phyloP scores from a whole-genome alignment of 2,329 filamentous ascomycete species.

The Penicillium olsonii region DNA sequence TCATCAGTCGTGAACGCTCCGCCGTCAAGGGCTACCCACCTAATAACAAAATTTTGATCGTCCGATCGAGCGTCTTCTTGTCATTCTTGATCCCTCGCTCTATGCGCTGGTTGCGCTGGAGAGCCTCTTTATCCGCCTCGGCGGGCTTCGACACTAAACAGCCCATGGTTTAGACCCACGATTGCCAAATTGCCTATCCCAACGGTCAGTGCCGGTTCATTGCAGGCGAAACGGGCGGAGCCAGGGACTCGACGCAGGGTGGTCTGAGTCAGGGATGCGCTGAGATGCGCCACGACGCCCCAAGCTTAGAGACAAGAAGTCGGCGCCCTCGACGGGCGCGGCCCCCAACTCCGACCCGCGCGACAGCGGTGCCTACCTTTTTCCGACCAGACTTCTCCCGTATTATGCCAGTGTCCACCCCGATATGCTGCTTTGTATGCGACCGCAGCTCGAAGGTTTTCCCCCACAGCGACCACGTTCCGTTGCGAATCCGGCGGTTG shows the following conservation, averaged over 20 bases:
- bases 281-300: constrained; percentile 10
- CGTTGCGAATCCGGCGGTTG: constrained; percentile 18
- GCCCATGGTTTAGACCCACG: constrained; percentile 40
- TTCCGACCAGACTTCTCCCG: constrained; percentile 1
- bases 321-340: constrained; percentile 6
- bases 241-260: constrained; percentile 3
- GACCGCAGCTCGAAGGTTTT: constrained; percentile 15
- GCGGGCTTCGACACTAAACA: constrained; percentile 46
- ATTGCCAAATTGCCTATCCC: constrained; percentile 8
- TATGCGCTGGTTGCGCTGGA: constrained; percentile 63
- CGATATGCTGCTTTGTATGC: not conserved
- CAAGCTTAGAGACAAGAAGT: constrained; percentile 15
- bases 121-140: constrained; percentile 45
- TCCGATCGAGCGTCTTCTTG: constrained; percentile 80
- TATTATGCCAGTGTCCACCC: constrained; percentile 1
- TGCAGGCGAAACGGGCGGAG: not conserved
- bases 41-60: constrained; percentile 90
- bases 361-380: constrained; percentile 5
- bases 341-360: not conserved
- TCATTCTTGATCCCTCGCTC: constrained; percentile 83
- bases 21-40: constrained; percentile 58
- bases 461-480: constrained; percentile 26
- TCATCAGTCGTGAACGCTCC: constrained; percentile 27
- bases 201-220: constrained; percentile 8
- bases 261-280: constrained; percentile 28